Conservation (phyloP, 805 yeast species). For the Kazachstania kunashirensis region DNA sequence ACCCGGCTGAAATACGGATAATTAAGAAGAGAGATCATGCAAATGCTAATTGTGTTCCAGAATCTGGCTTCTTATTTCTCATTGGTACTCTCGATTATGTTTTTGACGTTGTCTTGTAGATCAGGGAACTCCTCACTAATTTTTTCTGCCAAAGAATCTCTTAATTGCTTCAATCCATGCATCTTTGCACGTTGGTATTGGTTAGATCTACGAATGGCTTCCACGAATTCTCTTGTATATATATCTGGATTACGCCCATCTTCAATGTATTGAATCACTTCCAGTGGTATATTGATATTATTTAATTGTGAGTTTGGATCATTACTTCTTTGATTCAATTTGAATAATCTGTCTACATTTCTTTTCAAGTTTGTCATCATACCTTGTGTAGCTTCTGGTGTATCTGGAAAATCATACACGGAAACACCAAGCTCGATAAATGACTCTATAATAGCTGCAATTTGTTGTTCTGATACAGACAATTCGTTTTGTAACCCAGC, state of each 20-base stretch:
- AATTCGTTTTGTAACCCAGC: slow-evolving; percentile 22
- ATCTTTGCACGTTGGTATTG: slow-evolving; percentile 82
- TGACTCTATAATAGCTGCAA: slow-evolving; percentile 57
- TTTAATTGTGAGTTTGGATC: slow-evolving; percentile 29
- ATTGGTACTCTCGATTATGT: slow-evolving; percentile 38
- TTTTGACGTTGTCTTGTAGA: slow-evolving; percentile 46
- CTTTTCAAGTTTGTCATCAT: slow-evolving; percentile 33
- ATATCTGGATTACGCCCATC: slow-evolving; percentile 97
- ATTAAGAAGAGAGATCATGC: too few species aligned
- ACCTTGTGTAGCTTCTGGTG: slow-evolving; percentile 62
- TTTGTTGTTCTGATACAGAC: slow-evolving; percentile 25
- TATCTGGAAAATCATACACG: slow-evolving; percentile 89
- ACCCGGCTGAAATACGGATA: too few species aligned
- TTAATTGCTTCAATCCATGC: slow-evolving; percentile 52
- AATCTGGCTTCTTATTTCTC: not conserved
- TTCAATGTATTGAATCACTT: slow-evolving; percentile 84
- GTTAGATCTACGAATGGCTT: slow-evolving; percentile 81
- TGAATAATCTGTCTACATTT: slow-evolving; percentile 33
- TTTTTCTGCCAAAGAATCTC: slow-evolving; percentile 58
- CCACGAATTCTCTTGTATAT: slow-evolving; percentile 92
- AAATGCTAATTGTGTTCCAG: too few species aligned
- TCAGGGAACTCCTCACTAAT: slow-evolving; percentile 75
- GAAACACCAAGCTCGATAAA: slow-evolving; percentile 83
- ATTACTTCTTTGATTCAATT: slow-evolving; percentile 26
- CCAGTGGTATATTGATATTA: slow-evolving; percentile 55